Conservation (phyloP, 495 filamentous ascomycete species). For the Tricharina praecox region DNA sequence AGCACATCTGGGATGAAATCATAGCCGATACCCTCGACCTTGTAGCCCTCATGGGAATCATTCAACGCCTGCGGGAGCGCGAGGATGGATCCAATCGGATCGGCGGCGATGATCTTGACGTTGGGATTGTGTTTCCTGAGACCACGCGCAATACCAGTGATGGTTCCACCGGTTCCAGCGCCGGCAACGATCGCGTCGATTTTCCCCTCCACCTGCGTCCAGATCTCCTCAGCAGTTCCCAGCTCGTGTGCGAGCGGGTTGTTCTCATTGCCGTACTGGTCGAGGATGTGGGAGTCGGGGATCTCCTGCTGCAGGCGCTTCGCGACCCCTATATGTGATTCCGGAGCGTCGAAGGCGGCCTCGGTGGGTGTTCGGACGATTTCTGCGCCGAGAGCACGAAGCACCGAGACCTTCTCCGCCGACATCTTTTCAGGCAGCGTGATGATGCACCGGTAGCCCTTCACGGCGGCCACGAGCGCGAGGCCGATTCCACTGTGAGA, state of each 20-base stretch:
- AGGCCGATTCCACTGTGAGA: slow-evolving; percentile 65
- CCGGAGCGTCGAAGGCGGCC: slow-evolving; percentile 82
- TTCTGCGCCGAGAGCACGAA: slow-evolving; percentile 82
- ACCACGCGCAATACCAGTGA: slow-evolving; percentile 75
- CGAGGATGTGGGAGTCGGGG: slow-evolving; percentile 88
- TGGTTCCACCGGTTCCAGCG: slow-evolving; percentile 88
- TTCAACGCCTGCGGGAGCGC: slow-evolving; percentile 67
- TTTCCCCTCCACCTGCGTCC: slow-evolving; percentile 72
- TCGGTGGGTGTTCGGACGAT: slow-evolving; percentile 96
- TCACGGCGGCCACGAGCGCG: slow-evolving; percentile 82
- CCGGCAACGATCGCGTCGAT: slow-evolving; percentile 78
- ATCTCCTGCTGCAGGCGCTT: slow-evolving; percentile 81
- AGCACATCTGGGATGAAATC: slow-evolving; percentile 95
- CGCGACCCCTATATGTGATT: slow-evolving; percentile 94
- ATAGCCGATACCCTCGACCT: slow-evolving; percentile 97
- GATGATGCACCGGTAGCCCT: slow-evolving; percentile 96
- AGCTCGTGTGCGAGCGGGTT: slow-evolving; percentile 90
- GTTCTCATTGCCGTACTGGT: slow-evolving; percentile 84
- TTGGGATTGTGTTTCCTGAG: slow-evolving; percentile 69
- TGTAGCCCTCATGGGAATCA: slow-evolving; percentile 65
- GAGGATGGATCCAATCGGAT: slow-evolving; percentile 77
- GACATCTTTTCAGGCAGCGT: slow-evolving; percentile 99
- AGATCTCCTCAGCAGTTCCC: slow-evolving; percentile 92
- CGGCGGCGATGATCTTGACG: slow-evolving; percentile 76
- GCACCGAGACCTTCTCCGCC: slow-evolving; percentile 85